Evolutionary conservation across 2,329 filamentous ascomycete genomes (phyloP).

Genomic region (Dactylonectria estremocensis): DNA sequence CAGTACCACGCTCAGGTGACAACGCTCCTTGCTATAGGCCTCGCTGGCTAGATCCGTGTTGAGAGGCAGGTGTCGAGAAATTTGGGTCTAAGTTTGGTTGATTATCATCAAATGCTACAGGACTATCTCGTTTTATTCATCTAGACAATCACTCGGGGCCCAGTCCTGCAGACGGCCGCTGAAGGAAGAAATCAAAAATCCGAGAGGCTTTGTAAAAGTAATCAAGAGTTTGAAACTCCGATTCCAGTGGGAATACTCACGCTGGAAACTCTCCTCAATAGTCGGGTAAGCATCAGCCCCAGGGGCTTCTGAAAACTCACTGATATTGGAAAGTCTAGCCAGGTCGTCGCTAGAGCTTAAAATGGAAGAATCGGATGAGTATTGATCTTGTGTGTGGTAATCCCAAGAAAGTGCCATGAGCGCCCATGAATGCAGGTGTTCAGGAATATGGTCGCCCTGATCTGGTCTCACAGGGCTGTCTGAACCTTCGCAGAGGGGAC

Average conservation of each 20-base stretch:
- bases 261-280: background rate
- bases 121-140: background rate
- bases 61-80: background rate
- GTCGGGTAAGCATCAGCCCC: background rate
- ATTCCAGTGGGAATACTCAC: background rate
- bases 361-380: background rate
- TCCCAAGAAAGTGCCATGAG: slow-evolving; percentile 23
- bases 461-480: background rate
- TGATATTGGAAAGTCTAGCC: slow-evolving; percentile 19
- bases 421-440: slow-evolving; percentile 23
- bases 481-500: background rate
- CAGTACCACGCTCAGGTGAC: background rate
- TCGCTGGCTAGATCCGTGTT: background rate
- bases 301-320: background rate
- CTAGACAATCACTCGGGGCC: background rate
- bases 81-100: background rate
- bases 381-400: background rate
- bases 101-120: background rate
- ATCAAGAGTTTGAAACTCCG: background rate
- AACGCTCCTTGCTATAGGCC: background rate
- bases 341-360: slow-evolving; percentile 16
- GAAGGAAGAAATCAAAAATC: background rate
- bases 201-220: background rate
- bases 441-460: slow-evolving; percentile 16
- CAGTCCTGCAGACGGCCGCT: background rate